Evolutionary conservation across 2,329 filamentous ascomycete species (phyloP).

Genomic region (Keithomyces neogunnii): DNA sequence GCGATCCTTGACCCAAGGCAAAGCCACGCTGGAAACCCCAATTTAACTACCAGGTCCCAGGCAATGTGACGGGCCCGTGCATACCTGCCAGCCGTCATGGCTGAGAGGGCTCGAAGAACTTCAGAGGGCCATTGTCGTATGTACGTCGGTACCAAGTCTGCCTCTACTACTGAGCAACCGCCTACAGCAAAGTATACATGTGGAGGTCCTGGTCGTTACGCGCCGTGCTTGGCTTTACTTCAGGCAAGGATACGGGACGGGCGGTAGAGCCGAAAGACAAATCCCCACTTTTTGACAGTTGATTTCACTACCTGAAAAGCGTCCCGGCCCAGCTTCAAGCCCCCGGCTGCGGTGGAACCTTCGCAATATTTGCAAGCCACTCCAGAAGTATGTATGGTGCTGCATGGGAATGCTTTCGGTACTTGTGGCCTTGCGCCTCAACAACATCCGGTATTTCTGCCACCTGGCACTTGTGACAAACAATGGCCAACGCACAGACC

Average conservation of each 20-base stretch:
- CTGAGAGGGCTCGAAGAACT: no score
- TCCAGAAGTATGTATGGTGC: not conserved
- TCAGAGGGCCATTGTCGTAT: no score
- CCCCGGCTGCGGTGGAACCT: not conserved
- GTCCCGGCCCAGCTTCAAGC: not conserved
- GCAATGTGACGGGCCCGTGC: no score
- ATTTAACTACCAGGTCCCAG: not conserved
- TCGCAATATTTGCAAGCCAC: not conserved
- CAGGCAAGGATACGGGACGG: not conserved
- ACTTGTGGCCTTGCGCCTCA: not conserved
- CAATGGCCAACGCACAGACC: conserved; percentile 4
- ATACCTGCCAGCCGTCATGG: no score
- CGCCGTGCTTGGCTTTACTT: not conserved
- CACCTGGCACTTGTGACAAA: not conserved
- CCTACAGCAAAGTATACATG: not conserved
- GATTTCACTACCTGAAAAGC: not conserved
- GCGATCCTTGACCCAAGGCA: not conserved
- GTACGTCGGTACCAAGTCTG: no score
- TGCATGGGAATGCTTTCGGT: not conserved
- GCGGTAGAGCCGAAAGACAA: not conserved
- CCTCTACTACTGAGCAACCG: no score
- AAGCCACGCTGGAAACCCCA: not conserved
- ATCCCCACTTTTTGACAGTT: not conserved
- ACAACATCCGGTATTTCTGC: not conserved
- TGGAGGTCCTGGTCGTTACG: not conserved